These are phyloP conservation scores for Rhodotorula kratochvilovae DNA, from an alignment of 768 basidiomycete genomes.

Conservation along the genomic window DNA sequence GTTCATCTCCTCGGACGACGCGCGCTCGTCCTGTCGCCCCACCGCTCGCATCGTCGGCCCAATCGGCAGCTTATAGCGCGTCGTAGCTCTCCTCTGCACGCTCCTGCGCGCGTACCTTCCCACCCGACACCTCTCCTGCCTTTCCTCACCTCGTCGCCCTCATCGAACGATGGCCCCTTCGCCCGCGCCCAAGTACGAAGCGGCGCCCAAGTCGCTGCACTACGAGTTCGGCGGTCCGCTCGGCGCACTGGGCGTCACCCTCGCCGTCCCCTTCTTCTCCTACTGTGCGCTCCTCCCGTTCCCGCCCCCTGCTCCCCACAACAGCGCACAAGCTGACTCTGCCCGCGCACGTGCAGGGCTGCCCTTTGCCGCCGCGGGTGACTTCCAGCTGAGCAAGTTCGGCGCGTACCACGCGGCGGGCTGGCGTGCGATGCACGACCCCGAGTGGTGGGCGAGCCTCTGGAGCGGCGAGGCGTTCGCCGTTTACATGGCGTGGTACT, in stretches of 20 bases:
- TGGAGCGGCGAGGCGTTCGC: conserved; percentile 76
- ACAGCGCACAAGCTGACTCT: conserved; percentile 58
- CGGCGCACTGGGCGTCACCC: conserved; percentile 61
- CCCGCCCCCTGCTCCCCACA: background rate
- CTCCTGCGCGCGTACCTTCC: background rate
- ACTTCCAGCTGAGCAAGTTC: conserved; percentile 38
- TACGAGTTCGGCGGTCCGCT: conserved; percentile 82
- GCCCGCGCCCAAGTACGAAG: conserved; percentile 3
- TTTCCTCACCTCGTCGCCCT: no score
- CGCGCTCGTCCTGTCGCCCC: background rate
- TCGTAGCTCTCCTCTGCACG: background rate
- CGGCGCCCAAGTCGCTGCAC: conserved; percentile 58
- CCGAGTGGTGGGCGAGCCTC: conserved; percentile 65
- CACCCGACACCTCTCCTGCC: background rate
- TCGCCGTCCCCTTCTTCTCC: conserved; percentile 65
- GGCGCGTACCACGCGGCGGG: conserved; percentile 16
- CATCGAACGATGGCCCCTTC: conserved; percentile 11
- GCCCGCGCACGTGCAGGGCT: conserved; percentile 46
- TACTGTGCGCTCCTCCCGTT: conserved; percentile 64
- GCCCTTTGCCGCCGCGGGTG: conserved; percentile 51
- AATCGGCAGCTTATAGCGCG: background rate
- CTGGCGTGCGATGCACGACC: conserved; percentile 36
- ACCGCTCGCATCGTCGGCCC: background rate
- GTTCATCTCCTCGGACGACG: background rate
- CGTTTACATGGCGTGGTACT: conserved; percentile 83